phyloP scores from a whole-genome alignment of 176 grass and related monocot genomes.

The Hyparrhenia diplandra region DNA sequence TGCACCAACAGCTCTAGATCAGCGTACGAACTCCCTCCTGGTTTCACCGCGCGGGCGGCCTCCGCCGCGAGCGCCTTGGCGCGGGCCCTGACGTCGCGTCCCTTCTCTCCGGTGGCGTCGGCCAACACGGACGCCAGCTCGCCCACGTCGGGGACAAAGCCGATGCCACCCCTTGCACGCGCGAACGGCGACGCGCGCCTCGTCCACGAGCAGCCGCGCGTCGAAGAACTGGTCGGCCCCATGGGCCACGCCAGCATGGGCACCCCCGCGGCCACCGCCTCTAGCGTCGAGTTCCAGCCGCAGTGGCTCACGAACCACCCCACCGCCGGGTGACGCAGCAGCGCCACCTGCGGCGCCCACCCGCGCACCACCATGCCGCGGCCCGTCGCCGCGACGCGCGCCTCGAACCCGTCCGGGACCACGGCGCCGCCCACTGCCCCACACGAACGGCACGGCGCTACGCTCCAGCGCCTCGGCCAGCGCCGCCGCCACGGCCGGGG shows the following conservation, averaged over 20 bases:
- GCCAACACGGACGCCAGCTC: slow-evolving; percentile 37
- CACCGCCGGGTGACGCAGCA: slow-evolving; percentile 55
- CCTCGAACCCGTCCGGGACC: slow-evolving; percentile 60
- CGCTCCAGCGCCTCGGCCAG: slow-evolving; percentile 56
- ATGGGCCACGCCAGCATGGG: slow-evolving; percentile 76
- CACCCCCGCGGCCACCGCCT: slow-evolving; percentile 54
- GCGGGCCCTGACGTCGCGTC: not conserved
- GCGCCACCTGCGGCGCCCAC: slow-evolving; percentile 72
- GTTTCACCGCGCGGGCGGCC: not conserved
- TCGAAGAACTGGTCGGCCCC: slow-evolving; percentile 70
- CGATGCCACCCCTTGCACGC: slow-evolving; percentile 34
- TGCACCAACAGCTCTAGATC: no score
- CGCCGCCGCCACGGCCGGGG: slow-evolving; percentile 16
- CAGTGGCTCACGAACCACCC: slow-evolving; percentile 69
- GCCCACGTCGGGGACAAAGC: slow-evolving; percentile 26
- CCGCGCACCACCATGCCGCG: slow-evolving; percentile 45
- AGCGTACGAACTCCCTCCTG: no score
- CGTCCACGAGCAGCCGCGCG: slow-evolving; percentile 58
- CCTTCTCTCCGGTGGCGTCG: slow-evolving; percentile 26
- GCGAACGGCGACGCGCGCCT: slow-evolving; percentile 29
- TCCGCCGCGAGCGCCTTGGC: slow-evolving; percentile 37
- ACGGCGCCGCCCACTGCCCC: slow-evolving; percentile 35
- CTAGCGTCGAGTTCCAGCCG: slow-evolving; percentile 68
- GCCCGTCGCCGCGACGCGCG: slow-evolving; percentile 14
- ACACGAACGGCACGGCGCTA: slow-evolving; percentile 58